Evolutionary conservation across 139 green algal genomes (phyloP).

Genomic region (Prasinococcaceae sp.): DNA sequence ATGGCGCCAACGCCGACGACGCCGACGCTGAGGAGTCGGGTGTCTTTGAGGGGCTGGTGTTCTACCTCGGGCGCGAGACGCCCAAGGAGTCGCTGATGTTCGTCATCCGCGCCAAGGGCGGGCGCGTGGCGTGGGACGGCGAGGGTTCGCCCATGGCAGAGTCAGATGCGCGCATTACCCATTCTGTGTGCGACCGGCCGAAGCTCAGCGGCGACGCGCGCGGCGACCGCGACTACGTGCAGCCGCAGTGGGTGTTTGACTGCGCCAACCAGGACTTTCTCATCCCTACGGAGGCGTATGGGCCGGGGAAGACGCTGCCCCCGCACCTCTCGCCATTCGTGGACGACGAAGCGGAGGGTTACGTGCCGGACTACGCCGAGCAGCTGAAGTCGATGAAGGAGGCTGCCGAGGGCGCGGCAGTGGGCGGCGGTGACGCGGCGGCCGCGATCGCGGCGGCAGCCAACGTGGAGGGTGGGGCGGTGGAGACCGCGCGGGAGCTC

Average conservation of each 20-base stretch:
- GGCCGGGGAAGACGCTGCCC: slow-evolving; percentile 52
- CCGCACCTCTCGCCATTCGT: slow-evolving; percentile 97
- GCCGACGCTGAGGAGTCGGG: slow-evolving; percentile 18
- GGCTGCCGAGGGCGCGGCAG: slow-evolving; percentile 1
- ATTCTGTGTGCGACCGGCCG: slow-evolving; percentile 45
- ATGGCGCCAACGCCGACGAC: slow-evolving; percentile 20
- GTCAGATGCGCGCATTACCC: slow-evolving; percentile 66
- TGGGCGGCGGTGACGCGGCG: not conserved
- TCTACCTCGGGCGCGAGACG: slow-evolving; percentile 77
- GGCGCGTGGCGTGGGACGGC: slow-evolving; percentile 71
- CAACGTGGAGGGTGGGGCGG: no score
- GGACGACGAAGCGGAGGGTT: slow-evolving; percentile 74
- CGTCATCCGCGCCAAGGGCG: slow-evolving; percentile 83
- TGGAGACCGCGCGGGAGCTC: slow-evolving; percentile 1
- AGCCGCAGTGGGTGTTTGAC: slow-evolving; percentile 98
- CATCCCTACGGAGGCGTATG: slow-evolving; percentile 55
- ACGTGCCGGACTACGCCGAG: slow-evolving; percentile 81
- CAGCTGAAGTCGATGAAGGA: slow-evolving; percentile 59
- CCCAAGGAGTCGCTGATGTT: slow-evolving; percentile 81
- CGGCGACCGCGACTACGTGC: slow-evolving; percentile 73
- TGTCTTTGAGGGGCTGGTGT: slow-evolving; percentile 71
- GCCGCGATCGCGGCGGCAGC: not conserved
- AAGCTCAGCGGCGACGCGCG: slow-evolving; percentile 21
- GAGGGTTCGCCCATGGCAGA: slow-evolving; percentile 64
- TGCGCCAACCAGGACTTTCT: slow-evolving; percentile 72